These are phyloP conservation scores for Camellia lanceoleosa DNA, from an alignment of 148 eudicot genomes.

Conservation along the genomic window DNA sequence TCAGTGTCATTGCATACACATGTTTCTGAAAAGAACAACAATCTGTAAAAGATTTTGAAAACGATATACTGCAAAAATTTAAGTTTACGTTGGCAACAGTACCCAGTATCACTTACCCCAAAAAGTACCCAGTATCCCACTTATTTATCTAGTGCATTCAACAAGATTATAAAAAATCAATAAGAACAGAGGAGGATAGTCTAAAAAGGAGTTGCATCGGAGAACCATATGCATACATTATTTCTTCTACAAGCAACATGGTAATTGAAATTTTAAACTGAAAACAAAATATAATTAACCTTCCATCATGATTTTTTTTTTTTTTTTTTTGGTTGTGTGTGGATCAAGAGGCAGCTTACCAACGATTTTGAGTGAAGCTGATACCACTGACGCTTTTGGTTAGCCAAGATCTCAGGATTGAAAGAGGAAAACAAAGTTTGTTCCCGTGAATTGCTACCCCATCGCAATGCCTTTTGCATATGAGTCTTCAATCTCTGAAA, in stretches of 20 bases:
- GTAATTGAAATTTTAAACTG: background rate
- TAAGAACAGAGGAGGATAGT: background rate
- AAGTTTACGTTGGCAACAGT: background rate
- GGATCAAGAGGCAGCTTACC: constrained; percentile 41
- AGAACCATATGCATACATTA: background rate
- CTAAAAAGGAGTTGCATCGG: background rate
- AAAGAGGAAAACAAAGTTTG: constrained; percentile 46
- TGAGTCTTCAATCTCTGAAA: constrained; percentile 67
- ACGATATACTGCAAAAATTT: background rate
- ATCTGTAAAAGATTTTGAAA: background rate
- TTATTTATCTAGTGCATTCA: background rate
- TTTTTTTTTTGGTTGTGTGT: too few relatives aligned
- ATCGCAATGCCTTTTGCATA: constrained; percentile 67
- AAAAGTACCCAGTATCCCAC: too few relatives aligned
- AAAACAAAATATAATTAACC: background rate
- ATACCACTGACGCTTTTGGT: constrained; percentile 99
- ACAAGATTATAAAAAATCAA: background rate
- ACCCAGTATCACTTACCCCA: background rate
- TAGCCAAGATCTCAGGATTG: constrained; percentile 82
- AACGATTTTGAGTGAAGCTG: constrained; percentile 58
- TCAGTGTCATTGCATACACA: background rate
- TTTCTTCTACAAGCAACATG: background rate
- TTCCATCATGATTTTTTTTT: too few relatives aligned
- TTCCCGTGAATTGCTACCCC: constrained; percentile 61
- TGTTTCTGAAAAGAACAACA: background rate